phyloP scores from a whole-genome alignment of 805 yeast species.

The Torulaspora microellipsoides region DNA sequence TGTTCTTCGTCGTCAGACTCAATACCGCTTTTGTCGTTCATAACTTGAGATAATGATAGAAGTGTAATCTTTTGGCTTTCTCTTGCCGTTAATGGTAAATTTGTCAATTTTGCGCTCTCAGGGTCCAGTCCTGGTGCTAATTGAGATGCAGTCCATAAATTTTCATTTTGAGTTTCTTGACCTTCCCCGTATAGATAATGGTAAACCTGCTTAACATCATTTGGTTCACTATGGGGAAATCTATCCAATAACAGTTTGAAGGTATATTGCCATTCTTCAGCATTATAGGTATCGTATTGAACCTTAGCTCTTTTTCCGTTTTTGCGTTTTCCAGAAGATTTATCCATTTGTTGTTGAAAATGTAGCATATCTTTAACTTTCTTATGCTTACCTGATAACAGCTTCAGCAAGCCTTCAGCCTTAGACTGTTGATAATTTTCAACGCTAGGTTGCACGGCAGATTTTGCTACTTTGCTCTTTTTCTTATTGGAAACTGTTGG shows the following conservation, averaged over 20 bases:
- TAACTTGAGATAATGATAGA: slow-evolving; percentile 27
- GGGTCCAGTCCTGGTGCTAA: slow-evolving; percentile 9
- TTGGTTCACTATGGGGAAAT: slow-evolving; percentile 21
- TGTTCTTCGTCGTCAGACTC: slow-evolving; percentile 1
- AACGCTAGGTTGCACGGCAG: slow-evolving; percentile 10
- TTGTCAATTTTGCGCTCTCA: neutral
- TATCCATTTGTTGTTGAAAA: neutral
- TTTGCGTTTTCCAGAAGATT: neutral
- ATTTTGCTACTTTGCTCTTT: slow-evolving; percentile 2
- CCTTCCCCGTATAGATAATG: slow-evolving; percentile 26
- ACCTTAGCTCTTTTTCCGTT: neutral
- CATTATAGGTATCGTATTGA: slow-evolving; percentile 25
- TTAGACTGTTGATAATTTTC: slow-evolving; percentile 13
- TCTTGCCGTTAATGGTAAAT: neutral
- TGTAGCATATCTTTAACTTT: slow-evolving; percentile 28
- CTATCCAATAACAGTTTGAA: slow-evolving; percentile 15
- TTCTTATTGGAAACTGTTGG: slow-evolving; percentile 1
- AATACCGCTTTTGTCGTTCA: slow-evolving; percentile 19
- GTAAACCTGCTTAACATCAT: slow-evolving; percentile 23
- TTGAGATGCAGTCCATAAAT: slow-evolving; percentile 26
- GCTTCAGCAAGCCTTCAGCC: slow-evolving; percentile 18
- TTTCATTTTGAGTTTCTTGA: slow-evolving; percentile 1
- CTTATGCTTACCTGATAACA: slow-evolving; percentile 31
- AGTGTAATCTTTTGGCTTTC: slow-evolving; percentile 13
- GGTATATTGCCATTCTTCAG: slow-evolving; percentile 29